Evolutionary conservation across 257 asterid species (phyloP), one percentile per base, ranked within the genome.

Genomic region (Hygrophila difformis): DNA sequence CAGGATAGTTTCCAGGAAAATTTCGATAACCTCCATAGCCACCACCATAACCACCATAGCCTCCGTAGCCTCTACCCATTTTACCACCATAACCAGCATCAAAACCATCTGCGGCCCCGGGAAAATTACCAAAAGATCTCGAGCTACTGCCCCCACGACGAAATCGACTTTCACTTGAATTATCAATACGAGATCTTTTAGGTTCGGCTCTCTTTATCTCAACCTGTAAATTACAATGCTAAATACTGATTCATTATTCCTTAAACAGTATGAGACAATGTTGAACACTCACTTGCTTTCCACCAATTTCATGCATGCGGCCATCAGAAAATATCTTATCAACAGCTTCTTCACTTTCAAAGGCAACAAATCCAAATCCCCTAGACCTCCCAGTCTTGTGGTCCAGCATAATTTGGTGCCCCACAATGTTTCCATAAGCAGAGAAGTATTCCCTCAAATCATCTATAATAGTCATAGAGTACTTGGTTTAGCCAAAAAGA

Each of bases 191-290:
- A 24, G 78, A 53, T 72, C 92, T 66, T 74, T 91, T 91, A n/a
- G 98, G 96, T 68, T 89, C 96, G 33, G 94, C 98, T 67, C 74
- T 79, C 77, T 89, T 89, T 43, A 89, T 76, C 63, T 89, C 98
- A 10, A 82, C 96, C 98, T 89, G 79, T 22, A 55, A 39, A 22
- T 44, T 53, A 47, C 28, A 36, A 48, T 46, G 49, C 40, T 33
- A 33, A 33, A 0, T 33, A 5, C 6, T 3, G 8, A 5, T 8
- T 26, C 31, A 8, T 5, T 8, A 26, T 26, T 5, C 37, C 37
- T 33, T 24, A 24, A 2, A 2, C 29, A 24, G 12, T 9, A 33
- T 2, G 12, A 9, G 37, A 33, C 3, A 2, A 5, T 10, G 3
- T 33, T 33, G 2, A 26, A 22, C 5, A 70, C 96, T 80, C 72